A percentile compares a stretch with the other conserved stretches of the same genome.
Evolutionary conservation across 208 protist species (phyloP).

Genomic region (Jaenimonas drosophilae): DNA sequence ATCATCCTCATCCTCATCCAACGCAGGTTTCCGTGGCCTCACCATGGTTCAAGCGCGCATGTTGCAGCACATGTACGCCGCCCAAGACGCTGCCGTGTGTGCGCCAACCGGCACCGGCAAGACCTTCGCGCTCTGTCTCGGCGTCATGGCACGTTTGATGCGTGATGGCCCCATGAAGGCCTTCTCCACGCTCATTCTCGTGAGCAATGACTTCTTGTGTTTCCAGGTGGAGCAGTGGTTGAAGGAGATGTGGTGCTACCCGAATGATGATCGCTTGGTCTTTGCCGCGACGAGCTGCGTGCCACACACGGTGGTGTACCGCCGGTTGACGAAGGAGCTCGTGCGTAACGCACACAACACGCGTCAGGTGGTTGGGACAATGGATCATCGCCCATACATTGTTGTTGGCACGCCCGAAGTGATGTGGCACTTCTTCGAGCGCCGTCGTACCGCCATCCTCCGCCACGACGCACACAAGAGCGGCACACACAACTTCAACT

Average conservation of each 20-base stretch:
- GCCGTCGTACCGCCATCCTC: constrained; percentile 33
- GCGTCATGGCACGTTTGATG: constrained; percentile 74
- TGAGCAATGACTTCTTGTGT: constrained; percentile 63
- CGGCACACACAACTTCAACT: constrained; percentile 49
- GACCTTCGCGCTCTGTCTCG: constrained; percentile 80
- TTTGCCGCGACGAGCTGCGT: constrained; percentile 65
- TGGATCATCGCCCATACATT: constrained; percentile 77
- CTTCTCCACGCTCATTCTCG: constrained; percentile 69
- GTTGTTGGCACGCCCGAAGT: constrained; percentile 69
- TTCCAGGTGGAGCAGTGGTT: constrained; percentile 77
- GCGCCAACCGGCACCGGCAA: constrained; percentile 87
- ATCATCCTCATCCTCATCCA: neutral
- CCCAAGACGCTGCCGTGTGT: constrained; percentile 76
- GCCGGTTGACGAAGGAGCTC: constrained; percentile 55
- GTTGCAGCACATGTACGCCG: constrained; percentile 80
- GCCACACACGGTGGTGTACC: constrained; percentile 45
- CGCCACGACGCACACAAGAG: constrained; percentile 18
- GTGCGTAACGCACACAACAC: constrained; percentile 26
- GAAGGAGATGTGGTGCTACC: constrained; percentile 85
- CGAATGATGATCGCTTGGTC: constrained; percentile 69
- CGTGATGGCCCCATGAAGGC: constrained; percentile 84
- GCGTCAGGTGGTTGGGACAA: constrained; percentile 18
- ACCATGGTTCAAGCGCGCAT: constrained; percentile 80
- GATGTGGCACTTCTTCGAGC: constrained; percentile 61
- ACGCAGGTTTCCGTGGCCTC: constrained; percentile 26